Conservation (phyloP, 2,329 filamentous ascomycete genomes). For the Colletotrichum cuscutae region DNA sequence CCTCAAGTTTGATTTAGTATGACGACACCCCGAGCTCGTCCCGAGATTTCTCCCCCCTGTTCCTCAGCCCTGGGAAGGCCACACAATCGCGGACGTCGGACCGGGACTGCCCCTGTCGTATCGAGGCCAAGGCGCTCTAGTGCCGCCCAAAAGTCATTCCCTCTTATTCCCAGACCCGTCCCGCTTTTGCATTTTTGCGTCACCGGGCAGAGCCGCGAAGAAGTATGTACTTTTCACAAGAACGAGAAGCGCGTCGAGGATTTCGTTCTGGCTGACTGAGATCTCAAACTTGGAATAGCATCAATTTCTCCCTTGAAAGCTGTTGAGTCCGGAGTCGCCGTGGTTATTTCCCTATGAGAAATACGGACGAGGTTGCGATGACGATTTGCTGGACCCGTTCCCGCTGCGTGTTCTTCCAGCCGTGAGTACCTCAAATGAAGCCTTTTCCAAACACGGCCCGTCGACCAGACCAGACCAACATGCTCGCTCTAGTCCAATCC, state of each 20-base stretch:
- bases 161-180: constrained; percentile 33
- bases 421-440: background rate
- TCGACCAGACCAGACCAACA: background rate
- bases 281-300: background rate
- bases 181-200: too few species aligned
- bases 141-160: constrained; percentile 22
- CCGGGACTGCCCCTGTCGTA: background rate
- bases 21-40: constrained; percentile 31
- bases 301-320: background rate
- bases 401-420: too few species aligned
- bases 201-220: constrained; percentile 16
- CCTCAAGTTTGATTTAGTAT: background rate
- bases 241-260: background rate
- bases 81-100: background rate
- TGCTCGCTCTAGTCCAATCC: background rate
- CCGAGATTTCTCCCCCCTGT: constrained; percentile 33
- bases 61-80: constrained; percentile 21
- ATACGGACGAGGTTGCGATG: accelerated
- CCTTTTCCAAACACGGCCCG: background rate
- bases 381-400: too few species aligned
- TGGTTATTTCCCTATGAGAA: too few species aligned
- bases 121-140: background rate
- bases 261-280: too few species aligned
- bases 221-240: background rate
- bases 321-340: accelerated